Evolutionary conservation across 768 basidiomycete genomes (phyloP), one percentile per base, ranked within the genome.

Genomic region (Leccinum rimulosum): DNA sequence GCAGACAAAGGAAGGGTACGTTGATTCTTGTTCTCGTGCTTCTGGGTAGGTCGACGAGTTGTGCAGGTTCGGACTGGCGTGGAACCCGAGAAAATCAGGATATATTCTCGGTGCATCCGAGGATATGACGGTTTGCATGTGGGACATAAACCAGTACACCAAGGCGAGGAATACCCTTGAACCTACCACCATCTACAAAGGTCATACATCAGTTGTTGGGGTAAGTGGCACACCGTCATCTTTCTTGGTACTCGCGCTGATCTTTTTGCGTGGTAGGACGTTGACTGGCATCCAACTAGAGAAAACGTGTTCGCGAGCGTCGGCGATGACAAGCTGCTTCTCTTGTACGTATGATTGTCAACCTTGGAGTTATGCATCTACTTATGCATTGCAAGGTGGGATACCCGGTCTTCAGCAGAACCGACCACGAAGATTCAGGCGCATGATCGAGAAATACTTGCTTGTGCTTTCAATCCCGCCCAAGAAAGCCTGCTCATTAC

Each of bases 81-180:
- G 97, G 97, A 97, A 84, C 76, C 88, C 93, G 6, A 70, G 82
- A 40, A 94, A 90, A 70, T 64, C 80, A 40, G 97, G 97, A 0
- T 86, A 95, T 68, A 79, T 99, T 14, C 78, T 98, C 6, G 93
- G 92, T 65, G 92, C 93, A 22, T 95, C 93, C 5, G 95, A 98
- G 72, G 97, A 98, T 73, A 93, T 88, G 80, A 97, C 95, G 0
- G 85, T 98, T 38, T 97, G 94, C 66, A 86, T 94, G 70, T 99
- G 97, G 96, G 97, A 99, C 71, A 77, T 98, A 43, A 93, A 92
- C 68, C 85, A 88, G 0, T 99, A 95, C 73, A 82, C 87, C 31
- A 94, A 91, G 70, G 80, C 80, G 45, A 91, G 88, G 62, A 79
- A 80, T 10, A 82, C 85, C 5, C 80, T 98, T n/a, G 92, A 97